A percentile compares a stretch with the other conserved stretches of the same genome.
Evolutionary conservation across 1,139 yeast genomes (phyloP).

Genomic region (Candida sojae): DNA sequence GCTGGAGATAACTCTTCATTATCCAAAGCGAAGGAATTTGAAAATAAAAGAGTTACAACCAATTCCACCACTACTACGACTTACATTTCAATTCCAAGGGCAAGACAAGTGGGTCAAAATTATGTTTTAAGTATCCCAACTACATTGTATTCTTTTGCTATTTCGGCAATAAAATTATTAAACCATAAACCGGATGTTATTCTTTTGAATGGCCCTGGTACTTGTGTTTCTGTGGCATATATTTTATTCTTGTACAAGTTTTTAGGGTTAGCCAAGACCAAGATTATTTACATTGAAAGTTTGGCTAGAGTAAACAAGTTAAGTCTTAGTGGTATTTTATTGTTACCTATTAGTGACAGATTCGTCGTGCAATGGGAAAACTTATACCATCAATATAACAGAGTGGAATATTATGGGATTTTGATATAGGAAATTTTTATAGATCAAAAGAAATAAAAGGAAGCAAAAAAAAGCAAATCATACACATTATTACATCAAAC

Average conservation of each 20-base stretch:
- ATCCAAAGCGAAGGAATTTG: conserved; percentile 48
- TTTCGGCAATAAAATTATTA: conserved; percentile 26
- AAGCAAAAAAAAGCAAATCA: too few species aligned
- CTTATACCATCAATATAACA: conserved; percentile 51
- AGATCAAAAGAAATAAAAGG: neutral
- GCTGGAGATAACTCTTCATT: conserved; percentile 64
- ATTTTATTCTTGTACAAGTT: conserved; percentile 56
- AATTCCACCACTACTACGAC: conserved; percentile 10
- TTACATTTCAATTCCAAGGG: conserved; percentile 58
- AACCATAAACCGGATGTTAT: conserved; percentile 50
- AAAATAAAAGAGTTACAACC: conserved; percentile 14
- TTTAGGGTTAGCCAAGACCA: conserved; percentile 52
- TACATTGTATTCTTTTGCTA: conserved; percentile 44
- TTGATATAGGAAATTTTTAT: conserved; percentile 44
- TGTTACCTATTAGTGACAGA: conserved; percentile 71
- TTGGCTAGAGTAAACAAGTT: conserved; percentile 78
- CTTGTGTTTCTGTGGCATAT: conserved; percentile 76
- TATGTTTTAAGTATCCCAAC: conserved; percentile 52
- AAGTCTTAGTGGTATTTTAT: conserved; percentile 73
- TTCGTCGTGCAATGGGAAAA: conserved; percentile 92
- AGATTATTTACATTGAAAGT: conserved; percentile 81
- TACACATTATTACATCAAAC: neutral
- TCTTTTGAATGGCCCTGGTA: conserved; percentile 92
- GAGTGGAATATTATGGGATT: conserved; percentile 78
- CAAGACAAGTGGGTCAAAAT: conserved; percentile 76